Base-by-base conservation (phyloP, 208 protist species). In the Leishmania aethiopica region DNA sequence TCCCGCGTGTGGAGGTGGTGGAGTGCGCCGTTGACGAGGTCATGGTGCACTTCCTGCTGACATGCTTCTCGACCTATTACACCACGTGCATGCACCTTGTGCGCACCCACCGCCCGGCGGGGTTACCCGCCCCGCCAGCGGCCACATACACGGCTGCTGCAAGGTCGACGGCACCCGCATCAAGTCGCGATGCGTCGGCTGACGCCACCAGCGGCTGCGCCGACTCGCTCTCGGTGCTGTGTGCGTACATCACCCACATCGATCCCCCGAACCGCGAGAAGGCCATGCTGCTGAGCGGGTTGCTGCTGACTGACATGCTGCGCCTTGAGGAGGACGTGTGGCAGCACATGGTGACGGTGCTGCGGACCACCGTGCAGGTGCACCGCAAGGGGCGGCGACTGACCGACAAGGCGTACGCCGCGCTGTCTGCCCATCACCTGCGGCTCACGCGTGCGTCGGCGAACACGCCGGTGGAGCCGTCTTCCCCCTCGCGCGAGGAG, bases 11-110 rank as follows among this genome's bases (percentile, higher is more conserved):
- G 8, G 83, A 86, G 67, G 83, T 86, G 53, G 64, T 71, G 51
- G 83, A 86, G 75, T 86, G 83, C 78, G 64, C 17, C 1, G 75
- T 89, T n/a, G 67, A 78, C n/a, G 86, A 89, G 73, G 80, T 89
- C 64, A 81, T 89, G 70, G 55, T 85, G 28, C 81, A 86, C 79
- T 83, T 89, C 59, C 45, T 89, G 32, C 79, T 85, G 7, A 76
- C 55, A n/a, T 80, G 83, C 70, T 84, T 89, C 62, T 85, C 78
- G 47, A 86, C 66, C 6, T 78, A 81, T 62, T 80, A 85, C 53
- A 66, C 45, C 70, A 70, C 76, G 17, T 89, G 86, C 77, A 82
- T 82, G 15, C 69, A 75, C 35, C 37, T 83, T 8, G 69, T 86
- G 0, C 81, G 77, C 60, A 78, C 75, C 40, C 73, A 86, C 55